Evolutionary conservation across 2,329 filamentous ascomycete species (phyloP), one percentile per base, ranked within the genome.

Genomic region (Sclerotinia nivalis): DNA sequence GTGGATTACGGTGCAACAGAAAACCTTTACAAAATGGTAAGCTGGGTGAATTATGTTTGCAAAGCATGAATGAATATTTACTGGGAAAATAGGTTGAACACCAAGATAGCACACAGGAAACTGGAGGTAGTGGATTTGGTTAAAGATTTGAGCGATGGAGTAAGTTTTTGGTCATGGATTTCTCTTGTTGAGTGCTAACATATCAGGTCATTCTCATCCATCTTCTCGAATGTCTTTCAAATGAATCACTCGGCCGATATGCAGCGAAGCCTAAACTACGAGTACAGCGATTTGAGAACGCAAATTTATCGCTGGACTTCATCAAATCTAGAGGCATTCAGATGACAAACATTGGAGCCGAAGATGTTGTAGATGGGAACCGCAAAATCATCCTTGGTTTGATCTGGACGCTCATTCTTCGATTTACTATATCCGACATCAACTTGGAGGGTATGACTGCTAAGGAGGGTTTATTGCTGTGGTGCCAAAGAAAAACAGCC

Each of bases 341-440:
- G 80, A 93, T 99, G 90, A 97, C 93, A 75, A 99, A 99, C 76
- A 98, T 98, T 77, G 96, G 96, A 67, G 96, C 96, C 10, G 96
- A 98, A 81, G 96, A 99, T 85, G 93, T 99, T 34, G 96, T 99
- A 43, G 95, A 99, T 80, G 96, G 96, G 49, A 99, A 98, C 81
- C 88, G 92, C 75, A 99, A 98, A 85, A 97, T 99, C 78, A 97
- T 98, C 71, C 85, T 99, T 43, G 96, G 96, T 43, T 85, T 99
- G 76, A 97, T 99, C 81, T 99, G 96, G 96, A 99, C 94, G 8
- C 85, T 99, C 73, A 99, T 99, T 90, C 84, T 97, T 74, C 88
- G 96, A 65, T 99, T 99, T 81, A 99, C 96, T 75, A 99, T 99
- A 80, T 97, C 91, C 80, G 96, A 99, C 81, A 99, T 99, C 83